Evolutionary conservation across 176 grass and related monocot genomes (phyloP).

Genomic region (Eragrostis nindensis): DNA sequence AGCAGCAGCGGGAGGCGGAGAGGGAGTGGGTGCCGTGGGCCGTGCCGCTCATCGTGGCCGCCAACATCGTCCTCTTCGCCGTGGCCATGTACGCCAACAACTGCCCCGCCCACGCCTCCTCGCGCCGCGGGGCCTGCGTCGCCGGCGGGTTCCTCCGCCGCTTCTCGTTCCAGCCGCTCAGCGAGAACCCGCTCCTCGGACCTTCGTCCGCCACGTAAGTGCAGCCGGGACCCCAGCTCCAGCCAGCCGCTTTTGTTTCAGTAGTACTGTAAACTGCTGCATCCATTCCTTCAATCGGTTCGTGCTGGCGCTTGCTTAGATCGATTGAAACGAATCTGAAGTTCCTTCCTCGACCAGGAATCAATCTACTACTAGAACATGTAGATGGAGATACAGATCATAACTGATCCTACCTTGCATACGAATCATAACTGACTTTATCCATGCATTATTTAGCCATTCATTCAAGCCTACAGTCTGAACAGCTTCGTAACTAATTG

Average conservation of each 20-base stretch:
- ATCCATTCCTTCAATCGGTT: neutral
- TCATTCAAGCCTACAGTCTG: neutral
- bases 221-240: neutral
- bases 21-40: slow-evolving; percentile 87
- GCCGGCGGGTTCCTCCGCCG: slow-evolving; percentile 68
- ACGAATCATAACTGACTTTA: neutral
- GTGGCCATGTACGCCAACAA: slow-evolving; percentile 94
- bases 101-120: slow-evolving; percentile 65
- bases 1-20: slow-evolving; percentile 54
- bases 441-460: no score
- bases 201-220: slow-evolving; percentile 86
- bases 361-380: neutral
- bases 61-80: slow-evolving; percentile 72
- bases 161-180: slow-evolving; percentile 84
- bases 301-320: neutral
- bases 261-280: neutral
- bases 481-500: neutral
- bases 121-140: slow-evolving; percentile 53
- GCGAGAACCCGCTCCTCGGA: slow-evolving; percentile 85
- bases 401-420: slow-evolving; percentile 8
- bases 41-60: slow-evolving; percentile 68
- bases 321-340: neutral
- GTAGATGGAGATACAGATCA: neutral
- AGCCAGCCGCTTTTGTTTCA: no score
- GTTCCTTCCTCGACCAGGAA: neutral